Base-by-base conservation (phyloP, 2,329 filamentous ascomycete species). In the Camillea tinctor region DNA sequence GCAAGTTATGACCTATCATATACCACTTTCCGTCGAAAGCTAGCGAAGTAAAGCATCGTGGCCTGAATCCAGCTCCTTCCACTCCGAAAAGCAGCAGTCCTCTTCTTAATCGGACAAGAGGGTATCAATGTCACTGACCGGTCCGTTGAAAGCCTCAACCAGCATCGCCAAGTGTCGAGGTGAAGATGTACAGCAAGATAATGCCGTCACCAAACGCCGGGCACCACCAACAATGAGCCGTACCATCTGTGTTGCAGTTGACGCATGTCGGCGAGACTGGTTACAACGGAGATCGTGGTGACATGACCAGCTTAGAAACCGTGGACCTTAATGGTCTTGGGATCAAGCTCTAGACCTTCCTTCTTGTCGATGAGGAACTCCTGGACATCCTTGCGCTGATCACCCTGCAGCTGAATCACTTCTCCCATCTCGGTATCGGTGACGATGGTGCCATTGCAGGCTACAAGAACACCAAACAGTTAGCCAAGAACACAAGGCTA, bases 381-480 rank as follows among this genome's bases (percentile, higher is more conserved):
- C 80, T 96, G 91, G 77, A 97, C 91, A 87, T 97, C 93, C 83
- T 96, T 96, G 81, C 95, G 94, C 85, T 99, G 95, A 79, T 99
- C 95, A 74, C 95, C 95, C 81, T 99, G 95, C 76, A 99, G 90
- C 86, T 99, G 95, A 77, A 99, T 97, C 86, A 98, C 94, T 85
- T 98, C 93, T 77, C 94, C 94, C 92, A 97, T 97, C 81, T 96
- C 93, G 72, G 86, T 87, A 81, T 98, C 94, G 76, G 88, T 88
- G 80, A 98, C 93, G 79, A 98, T 96, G 82, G 93, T 98, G 87
- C 95, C 95, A 97, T 99, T 98, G 92, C 94, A 98, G 80, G 95
- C 94, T 92, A 65, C 6, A 44, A 57, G 66, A 55, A 64, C 2
- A 11, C 74, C 61, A 74, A 69, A 58, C 40, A 65, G 61, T 60